Base-by-base conservation (phyloP, 805 yeast species). In the Kodamaea sagamina region DNA sequence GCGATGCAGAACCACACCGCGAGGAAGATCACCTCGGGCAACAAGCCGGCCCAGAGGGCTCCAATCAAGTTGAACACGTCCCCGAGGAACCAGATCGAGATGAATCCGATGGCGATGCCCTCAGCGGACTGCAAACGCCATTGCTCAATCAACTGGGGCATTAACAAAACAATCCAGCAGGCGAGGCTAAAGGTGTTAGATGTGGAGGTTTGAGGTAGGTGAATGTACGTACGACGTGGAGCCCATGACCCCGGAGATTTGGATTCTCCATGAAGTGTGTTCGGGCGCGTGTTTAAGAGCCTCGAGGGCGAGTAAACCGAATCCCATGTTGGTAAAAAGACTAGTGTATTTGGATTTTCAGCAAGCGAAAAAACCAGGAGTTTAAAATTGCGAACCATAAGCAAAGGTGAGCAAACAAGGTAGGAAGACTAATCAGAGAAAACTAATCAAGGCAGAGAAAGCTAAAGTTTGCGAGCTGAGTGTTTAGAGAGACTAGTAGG, bases 81-180 rank as follows among this genome's bases (percentile, higher is more conserved):
- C 3, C 93, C 93, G 12, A 81, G 51, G 29, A 83, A 73, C 93
- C 93, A 86, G 41, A 82, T 75, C 8, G 75, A 51, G 18, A 86
- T 72, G 53, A 86, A 85, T 4, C 82, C 76, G 24, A 83, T 72
- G 28, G 92, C 79, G 17, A 86, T 79, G 4, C 95, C 95, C 25
- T 84, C 90, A 3, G 89, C 86, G 12, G 81, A 75, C 55, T 86
- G 81, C 42, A 81, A 63, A 42, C 86, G 65, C 89, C 89, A 86
- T 63, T 86, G 92, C 58, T 86, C 95, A 18, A 86, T 74, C 36
- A 86, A 71, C 59, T 86, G 95, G 0, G 95, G 93, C 51, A 86
- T 65, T 45, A 86, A 72, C 31, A 86, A 63, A 10, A 86, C 89
- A 9, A 86, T 74, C 89, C 90, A 86, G 59, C 92, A 83, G 0